Evolutionary conservation across 2,329 filamentous ascomycete genomes (phyloP), one percentile per base, ranked within the genome.

Genomic region (Boeremia exigua): DNA sequence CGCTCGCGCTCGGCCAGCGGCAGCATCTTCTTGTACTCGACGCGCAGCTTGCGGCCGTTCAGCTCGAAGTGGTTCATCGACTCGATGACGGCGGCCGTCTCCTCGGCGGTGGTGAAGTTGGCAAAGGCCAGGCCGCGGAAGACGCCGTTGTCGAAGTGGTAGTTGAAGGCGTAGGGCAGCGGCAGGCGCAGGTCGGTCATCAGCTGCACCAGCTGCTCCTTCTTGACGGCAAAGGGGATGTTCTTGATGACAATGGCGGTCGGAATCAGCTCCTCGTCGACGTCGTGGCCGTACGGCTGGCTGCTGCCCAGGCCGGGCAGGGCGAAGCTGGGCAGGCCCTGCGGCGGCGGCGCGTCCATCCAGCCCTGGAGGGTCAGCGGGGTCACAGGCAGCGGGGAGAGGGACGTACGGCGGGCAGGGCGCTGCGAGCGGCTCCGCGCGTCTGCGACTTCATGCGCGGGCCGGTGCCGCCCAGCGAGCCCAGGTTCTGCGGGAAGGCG

Each of bases 11-110:
- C 95, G 29, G 93, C 91, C 62, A 96, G 86, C 0, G 95, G 95
- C 5, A 99, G 85, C 95, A 99, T 98, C 80, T 98, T 98, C 83
- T 99, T 99, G 81, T 98, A 99, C 77, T 99, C 95, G 25, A 99
- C 95, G 44, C 95, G 86, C 64, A 99, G 80, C 79, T 98, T 98
- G 58, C 95, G 86, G 40, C 95, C 95, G 73, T 96, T 92, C 8
- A 99, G 86, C 71, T 98, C 95, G 76, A 97, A 90, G 67, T 96
- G 92, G 72, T 99, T 99, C 84, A 99, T 89, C 48, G 89, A 85
- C 55, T 96, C 90, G 60, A 99, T 99, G 45, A 98, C 95, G 45
- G 89, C 84, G 11, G 91, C 89, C 0, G 95, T 99, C 76, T 99
- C 95, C 62, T 97, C 91, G 1, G 95, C 87, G 14, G 92, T 96